These are phyloP conservation scores for Syncephalastrum sp. DNA, from an alignment of 371 early-diverging fungal species.

Conservation along the genomic window DNA sequence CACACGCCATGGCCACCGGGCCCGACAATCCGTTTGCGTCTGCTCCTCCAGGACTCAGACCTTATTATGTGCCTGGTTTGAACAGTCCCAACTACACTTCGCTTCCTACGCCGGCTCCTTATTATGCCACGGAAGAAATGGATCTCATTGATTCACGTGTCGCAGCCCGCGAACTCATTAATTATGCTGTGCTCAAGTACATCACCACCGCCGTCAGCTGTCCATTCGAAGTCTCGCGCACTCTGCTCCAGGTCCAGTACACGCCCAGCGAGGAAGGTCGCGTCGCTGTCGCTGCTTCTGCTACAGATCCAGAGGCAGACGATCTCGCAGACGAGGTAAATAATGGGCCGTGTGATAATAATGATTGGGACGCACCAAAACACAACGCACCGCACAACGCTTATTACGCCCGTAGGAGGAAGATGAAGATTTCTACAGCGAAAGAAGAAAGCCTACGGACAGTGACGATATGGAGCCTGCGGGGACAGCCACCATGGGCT, in stretches of 20 bases:
- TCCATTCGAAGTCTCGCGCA: conserved; percentile 78
- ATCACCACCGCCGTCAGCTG: conserved; percentile 64
- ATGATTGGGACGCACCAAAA: too few species aligned
- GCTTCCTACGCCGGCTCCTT: conserved; percentile 20
- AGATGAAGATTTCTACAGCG: conserved; percentile 34
- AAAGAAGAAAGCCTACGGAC: background rate
- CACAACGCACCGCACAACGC: background rate
- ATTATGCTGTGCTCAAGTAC: conserved; percentile 67
- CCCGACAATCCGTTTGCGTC: too few species aligned
- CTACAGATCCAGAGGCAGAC: conserved; percentile 3
- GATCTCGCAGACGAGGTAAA: conserved; percentile 20
- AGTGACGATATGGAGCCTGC: conserved; percentile 17
- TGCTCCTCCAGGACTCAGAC: conserved; percentile 26
- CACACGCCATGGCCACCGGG: too few species aligned
- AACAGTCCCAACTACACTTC: conserved; percentile 37
- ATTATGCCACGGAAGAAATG: conserved; percentile 31
- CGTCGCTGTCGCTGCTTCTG: conserved; percentile 16
- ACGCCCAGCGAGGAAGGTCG: conserved; percentile 58
- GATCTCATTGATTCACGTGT: conserved; percentile 49
- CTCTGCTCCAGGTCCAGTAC: conserved; percentile 83
- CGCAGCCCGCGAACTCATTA: conserved; percentile 59
- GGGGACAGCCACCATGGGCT: conserved; percentile 26
- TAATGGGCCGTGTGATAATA: conserved; percentile 10
- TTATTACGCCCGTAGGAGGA: conserved; percentile 12
- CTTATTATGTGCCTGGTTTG: conserved; percentile 49